These are phyloP conservation scores for Xanthoconium purpureum DNA, from an alignment of 768 basidiomycete species.

Conservation along the genomic window DNA sequence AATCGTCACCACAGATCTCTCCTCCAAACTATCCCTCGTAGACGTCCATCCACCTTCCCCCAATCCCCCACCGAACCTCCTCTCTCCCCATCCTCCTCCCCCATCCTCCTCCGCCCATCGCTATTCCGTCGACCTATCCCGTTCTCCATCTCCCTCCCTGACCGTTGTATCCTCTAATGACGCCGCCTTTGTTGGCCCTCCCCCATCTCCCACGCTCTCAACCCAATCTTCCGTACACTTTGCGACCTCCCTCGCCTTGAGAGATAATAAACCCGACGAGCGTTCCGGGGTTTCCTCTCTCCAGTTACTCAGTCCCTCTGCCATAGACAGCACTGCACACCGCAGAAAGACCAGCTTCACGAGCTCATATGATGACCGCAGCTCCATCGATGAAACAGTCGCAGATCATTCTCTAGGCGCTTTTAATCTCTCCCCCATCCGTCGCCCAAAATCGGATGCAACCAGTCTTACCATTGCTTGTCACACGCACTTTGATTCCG, in stretches of 20 bases:
- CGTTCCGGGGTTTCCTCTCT: conserved; percentile 51
- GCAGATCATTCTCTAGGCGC: conserved; percentile 39
- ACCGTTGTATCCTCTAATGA: conserved; percentile 41
- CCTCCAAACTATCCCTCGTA: conserved; percentile 28
- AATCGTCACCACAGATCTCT: conserved; percentile 36
- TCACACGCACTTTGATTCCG: conserved; percentile 39
- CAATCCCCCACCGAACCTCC: conserved; percentile 11
- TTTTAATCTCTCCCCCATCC: conserved; percentile 28
- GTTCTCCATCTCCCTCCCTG: conserved; percentile 31
- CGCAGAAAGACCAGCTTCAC: conserved; percentile 56
- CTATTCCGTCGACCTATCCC: conserved; percentile 31
- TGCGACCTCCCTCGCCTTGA: conserved; percentile 50
- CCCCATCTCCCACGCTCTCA: conserved; percentile 78
- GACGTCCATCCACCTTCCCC: neutral
- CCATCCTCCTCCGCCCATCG: conserved; percentile 2
- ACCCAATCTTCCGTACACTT: conserved; percentile 62
- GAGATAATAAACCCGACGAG: conserved; percentile 67
- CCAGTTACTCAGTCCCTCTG: conserved; percentile 44
- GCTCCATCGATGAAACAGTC: conserved; percentile 45
- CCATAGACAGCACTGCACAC: conserved; percentile 36
- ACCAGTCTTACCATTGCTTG: conserved; percentile 36
- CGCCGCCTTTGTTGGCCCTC: conserved; percentile 39
- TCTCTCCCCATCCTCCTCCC: conserved; percentile 20
- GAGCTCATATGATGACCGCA: conserved; percentile 40
- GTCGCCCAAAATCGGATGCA: conserved; percentile 36